A percentile compares a stretch with the other conserved stretches of the same genome.
phyloP scores from a whole-genome alignment of 2,329 filamentous ascomycete species.

The Aspergillus transmontanensis region DNA sequence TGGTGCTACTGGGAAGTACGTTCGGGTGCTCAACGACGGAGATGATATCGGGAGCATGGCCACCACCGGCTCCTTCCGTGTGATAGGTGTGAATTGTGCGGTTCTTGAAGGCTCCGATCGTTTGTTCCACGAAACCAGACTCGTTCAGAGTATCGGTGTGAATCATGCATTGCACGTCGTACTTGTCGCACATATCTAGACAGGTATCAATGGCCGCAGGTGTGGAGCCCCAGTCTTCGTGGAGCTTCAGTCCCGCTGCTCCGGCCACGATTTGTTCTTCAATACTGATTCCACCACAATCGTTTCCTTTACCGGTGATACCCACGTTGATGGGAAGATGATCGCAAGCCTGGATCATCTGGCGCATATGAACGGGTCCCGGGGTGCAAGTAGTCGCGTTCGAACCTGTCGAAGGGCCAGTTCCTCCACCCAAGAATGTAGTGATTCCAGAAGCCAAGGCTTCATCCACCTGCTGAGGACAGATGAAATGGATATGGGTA shows the following conservation, averaged over 20 bases:
- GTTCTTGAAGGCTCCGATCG: constrained; percentile 79
- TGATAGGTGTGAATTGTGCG: constrained; percentile 96
- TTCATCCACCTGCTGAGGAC: constrained; percentile 86
- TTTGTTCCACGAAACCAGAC: constrained; percentile 94
- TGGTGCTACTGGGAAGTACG: constrained; percentile 87
- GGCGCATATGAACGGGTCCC: constrained; percentile 75
- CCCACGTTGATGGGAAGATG: constrained; percentile 81
- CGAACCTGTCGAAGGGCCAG: constrained; percentile 87
- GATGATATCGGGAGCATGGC: constrained; percentile 95
- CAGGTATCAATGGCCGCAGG: constrained; percentile 90
- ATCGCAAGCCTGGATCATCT: constrained; percentile 90
- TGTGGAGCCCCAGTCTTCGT: constrained; percentile 94
- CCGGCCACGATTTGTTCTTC: constrained; percentile 81
- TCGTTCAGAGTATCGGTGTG: constrained; percentile 97
- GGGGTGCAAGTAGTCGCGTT: constrained; percentile 94
- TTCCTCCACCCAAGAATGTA: constrained; percentile 87
- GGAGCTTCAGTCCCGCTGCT: constrained; percentile 86
- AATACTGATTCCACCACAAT: constrained; percentile 69
- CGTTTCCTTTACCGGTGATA: constrained; percentile 92
- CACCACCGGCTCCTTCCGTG: constrained; percentile 91
- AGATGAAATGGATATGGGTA: constrained; percentile 91
- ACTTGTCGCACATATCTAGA: constrained; percentile 80
- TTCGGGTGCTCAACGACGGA: constrained; percentile 85
- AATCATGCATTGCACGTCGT: constrained; percentile 90
- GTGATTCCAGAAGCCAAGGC: constrained; percentile 84